phyloP scores from a whole-genome alignment of 1,284 basidiomycete genomes.

The Austroboletus niveus region DNA sequence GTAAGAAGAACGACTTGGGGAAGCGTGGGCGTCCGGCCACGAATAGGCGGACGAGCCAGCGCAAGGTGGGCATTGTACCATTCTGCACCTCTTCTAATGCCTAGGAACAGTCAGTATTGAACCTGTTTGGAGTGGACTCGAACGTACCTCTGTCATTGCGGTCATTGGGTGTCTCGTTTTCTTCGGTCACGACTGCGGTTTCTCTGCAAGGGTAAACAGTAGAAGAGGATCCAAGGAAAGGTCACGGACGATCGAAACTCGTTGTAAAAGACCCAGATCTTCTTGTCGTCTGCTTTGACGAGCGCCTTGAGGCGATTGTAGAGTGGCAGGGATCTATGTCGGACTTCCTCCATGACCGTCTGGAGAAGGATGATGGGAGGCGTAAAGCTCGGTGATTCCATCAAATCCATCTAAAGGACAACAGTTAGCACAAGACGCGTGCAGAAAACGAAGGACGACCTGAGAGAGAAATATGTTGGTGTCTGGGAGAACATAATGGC shows the following conservation, averaged over 20 bases:
- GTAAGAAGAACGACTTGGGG: conserved; percentile 80
- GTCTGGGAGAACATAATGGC: conserved; percentile 90
- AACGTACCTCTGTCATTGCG: conserved; percentile 83
- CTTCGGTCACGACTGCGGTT: conserved; percentile 72
- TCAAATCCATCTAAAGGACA: conserved; percentile 78
- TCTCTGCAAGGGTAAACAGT: conserved; percentile 42
- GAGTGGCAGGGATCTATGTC: conserved; percentile 91
- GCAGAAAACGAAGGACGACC: conserved; percentile 25
- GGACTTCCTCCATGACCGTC: conserved; percentile 94
- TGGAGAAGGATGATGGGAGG: conserved; percentile 88
- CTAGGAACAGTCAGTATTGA: conserved; percentile 37
- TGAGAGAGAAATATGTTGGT: conserved; percentile 96
- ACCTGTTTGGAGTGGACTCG: not conserved
- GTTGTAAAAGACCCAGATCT: conserved; percentile 88
- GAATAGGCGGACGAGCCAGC: conserved; percentile 49
- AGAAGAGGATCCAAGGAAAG: not conserved
- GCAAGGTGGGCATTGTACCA: conserved; percentile 84
- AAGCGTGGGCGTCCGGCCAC: conserved; percentile 44
- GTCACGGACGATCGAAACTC: conserved; percentile 75
- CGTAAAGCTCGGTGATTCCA: conserved; percentile 74
- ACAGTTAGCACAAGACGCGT: conserved; percentile 1
- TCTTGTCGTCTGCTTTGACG: conserved; percentile 77
- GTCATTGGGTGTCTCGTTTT: conserved; percentile 85
- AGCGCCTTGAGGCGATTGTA: conserved; percentile 89
- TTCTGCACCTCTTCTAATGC: conserved; percentile 78